phyloP scores from a whole-genome alignment of 306 rosid species.

The Rubus parviflorus region DNA sequence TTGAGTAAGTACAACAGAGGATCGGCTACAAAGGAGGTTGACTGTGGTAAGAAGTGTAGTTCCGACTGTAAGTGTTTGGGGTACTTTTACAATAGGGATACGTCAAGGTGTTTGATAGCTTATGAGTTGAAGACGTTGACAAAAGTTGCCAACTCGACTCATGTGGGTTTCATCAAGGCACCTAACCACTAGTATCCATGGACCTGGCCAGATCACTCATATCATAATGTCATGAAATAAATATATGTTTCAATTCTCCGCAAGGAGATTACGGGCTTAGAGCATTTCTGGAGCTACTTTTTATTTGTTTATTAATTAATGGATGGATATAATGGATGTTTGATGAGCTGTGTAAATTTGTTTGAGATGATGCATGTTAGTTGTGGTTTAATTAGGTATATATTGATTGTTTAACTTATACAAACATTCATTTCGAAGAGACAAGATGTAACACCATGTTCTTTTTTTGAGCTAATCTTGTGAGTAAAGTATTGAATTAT shows the following conservation, averaged over 20 bases:
- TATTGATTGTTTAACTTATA: no score
- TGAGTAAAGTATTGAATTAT: no score
- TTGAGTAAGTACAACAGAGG: conserved; percentile 52
- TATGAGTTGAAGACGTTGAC: conserved; percentile 54
- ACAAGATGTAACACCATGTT: no score
- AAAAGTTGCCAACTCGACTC: conserved; percentile 44
- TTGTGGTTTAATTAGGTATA: no score
- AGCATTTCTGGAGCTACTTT: no score
- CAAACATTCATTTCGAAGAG: no score
- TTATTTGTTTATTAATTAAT: no score
- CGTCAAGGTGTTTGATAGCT: conserved; percentile 55
- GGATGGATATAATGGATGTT: no score
- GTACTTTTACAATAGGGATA: conserved; percentile 47
- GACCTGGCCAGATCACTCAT: background rate
- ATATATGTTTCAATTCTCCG: background rate
- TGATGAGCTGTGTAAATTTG: no score
- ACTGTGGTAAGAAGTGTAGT: conserved; percentile 50
- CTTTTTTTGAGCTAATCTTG: no score
- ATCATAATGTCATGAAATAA: background rate
- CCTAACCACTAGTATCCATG: conserved; percentile 32
- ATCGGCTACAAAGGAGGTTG: conserved; percentile 36
- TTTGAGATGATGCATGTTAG: no score
- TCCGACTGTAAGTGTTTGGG: conserved; percentile 64
- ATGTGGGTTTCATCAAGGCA: conserved; percentile 56
- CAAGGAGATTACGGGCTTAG: no score